Conservation (phyloP, 352 stramenopile genomes). For the Globisporangium solare region DNA sequence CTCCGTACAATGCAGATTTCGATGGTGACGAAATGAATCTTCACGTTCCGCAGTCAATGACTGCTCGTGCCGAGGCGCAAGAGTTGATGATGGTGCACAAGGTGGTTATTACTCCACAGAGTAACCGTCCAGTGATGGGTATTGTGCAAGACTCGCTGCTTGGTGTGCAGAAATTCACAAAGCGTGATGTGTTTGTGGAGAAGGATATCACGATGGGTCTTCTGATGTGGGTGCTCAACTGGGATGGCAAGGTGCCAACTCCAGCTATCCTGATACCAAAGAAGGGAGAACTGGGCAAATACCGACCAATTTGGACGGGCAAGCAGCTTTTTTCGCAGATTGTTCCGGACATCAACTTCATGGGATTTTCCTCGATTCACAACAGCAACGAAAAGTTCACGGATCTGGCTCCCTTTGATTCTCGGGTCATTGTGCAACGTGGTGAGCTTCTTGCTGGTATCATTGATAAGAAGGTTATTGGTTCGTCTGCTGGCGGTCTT, state of each 20-base stretch:
- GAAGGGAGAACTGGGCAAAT: constrained; percentile 82
- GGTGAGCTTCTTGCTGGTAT: constrained; percentile 96
- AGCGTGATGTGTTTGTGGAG: constrained; percentile 96
- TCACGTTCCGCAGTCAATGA: constrained; percentile 96
- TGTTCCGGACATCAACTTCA: constrained; percentile 96
- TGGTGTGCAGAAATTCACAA: constrained; percentile 97
- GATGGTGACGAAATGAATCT: constrained; percentile 99
- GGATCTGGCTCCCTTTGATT: constrained; percentile 94
- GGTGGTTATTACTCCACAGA: constrained; percentile 98
- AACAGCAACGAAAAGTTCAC: constrained; percentile 89
- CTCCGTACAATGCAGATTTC: constrained; percentile 99
- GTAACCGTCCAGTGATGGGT: constrained; percentile 99
- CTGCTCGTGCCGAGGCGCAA: constrained; percentile 95
- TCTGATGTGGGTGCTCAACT: constrained; percentile 97
- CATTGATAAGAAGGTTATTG: constrained; percentile 99
- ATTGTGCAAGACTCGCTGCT: constrained; percentile 98
- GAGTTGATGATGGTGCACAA: constrained; percentile 99
- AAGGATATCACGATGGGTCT: constrained; percentile 98
- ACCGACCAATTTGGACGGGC: constrained; percentile 94
- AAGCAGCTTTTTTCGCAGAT: constrained; percentile 99
- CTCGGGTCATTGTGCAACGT: constrained; percentile 96
- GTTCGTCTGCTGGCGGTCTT: constrained; percentile 94
- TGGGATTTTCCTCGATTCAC: constrained; percentile 92
- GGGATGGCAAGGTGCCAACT: constrained; percentile 96
- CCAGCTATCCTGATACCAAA: constrained; percentile 96